phyloP scores from a whole-genome alignment of 2,329 filamentous ascomycete genomes.

The Cladosporium sp. region DNA sequence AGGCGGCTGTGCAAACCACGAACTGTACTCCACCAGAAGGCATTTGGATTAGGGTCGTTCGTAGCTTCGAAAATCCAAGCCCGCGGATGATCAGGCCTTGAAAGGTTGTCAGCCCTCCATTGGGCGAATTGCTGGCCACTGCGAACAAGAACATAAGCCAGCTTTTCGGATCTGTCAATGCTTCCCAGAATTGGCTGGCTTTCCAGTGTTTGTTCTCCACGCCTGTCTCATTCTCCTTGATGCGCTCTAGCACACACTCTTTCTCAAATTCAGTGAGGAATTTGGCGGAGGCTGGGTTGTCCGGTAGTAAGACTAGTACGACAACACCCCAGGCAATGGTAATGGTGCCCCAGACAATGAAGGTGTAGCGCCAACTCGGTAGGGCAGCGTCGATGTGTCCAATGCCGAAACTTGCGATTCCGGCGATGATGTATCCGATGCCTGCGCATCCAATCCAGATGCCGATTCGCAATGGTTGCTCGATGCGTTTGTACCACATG shows the following conservation, averaged over 20 bases:
- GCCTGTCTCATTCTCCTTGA: not conserved
- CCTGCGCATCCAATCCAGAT: constrained; percentile 67
- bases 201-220: not conserved
- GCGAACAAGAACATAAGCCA: constrained; percentile 18
- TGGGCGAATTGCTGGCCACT: constrained; percentile 9
- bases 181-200: constrained; percentile 1
- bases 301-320: constrained; percentile 49
- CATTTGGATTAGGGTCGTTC: constrained; percentile 52
- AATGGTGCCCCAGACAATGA: not conserved
- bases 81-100: constrained; percentile 42
- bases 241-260: not conserved
- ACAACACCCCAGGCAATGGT: constrained; percentile 48
- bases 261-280: constrained; percentile 50
- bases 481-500: constrained; percentile 66
- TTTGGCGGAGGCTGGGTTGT: constrained; percentile 43
- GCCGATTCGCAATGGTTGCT: constrained; percentile 57
- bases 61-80: constrained; percentile 40
- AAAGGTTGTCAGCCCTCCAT: constrained; percentile 28
- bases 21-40: constrained; percentile 52
- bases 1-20: constrained; percentile 37
- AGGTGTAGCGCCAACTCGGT: constrained; percentile 41
- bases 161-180: not conserved
- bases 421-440: constrained; percentile 57
- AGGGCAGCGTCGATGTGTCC: constrained; percentile 24
- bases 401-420: constrained; percentile 57